Evolutionary conservation across 164 flowering plant genomes (phyloP).

Genomic region (Nymphaea colorata): DNA sequence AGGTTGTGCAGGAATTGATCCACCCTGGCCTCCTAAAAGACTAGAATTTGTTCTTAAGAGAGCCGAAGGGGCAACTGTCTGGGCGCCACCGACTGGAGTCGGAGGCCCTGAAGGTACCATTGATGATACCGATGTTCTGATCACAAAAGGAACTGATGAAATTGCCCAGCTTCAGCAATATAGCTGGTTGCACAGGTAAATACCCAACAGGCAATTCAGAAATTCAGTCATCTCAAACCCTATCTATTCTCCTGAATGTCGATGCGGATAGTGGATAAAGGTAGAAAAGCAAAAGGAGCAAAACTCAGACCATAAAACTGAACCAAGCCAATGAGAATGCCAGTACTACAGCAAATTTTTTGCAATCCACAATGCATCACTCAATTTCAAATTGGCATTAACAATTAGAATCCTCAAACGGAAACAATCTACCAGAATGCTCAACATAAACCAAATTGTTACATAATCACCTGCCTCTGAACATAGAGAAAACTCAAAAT

Average conservation of each 20-base stretch:
- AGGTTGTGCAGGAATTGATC: constrained; percentile 39
- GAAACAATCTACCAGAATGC: background rate
- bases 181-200: background rate
- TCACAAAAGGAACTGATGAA: background rate
- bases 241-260: background rate
- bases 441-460: background rate
- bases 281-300: background rate
- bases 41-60: constrained; percentile 33
- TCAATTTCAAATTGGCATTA: too few relatives aligned
- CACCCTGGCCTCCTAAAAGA: constrained; percentile 61
- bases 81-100: constrained; percentile 31
- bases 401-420: background rate
- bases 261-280: background rate
- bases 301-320: background rate
- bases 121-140: background rate
- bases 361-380: background rate
- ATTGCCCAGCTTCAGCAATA: background rate
- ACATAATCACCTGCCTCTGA: background rate
- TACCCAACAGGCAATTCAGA: background rate
- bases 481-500: too few relatives aligned
- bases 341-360: background rate
- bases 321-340: background rate
- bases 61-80: constrained; percentile 19
- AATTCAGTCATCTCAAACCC: background rate
- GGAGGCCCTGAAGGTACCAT: constrained; percentile 42